Evolutionary conservation across 1,284 basidiomycete species (phyloP).

Genomic region (Sporisorium exsertum): DNA sequence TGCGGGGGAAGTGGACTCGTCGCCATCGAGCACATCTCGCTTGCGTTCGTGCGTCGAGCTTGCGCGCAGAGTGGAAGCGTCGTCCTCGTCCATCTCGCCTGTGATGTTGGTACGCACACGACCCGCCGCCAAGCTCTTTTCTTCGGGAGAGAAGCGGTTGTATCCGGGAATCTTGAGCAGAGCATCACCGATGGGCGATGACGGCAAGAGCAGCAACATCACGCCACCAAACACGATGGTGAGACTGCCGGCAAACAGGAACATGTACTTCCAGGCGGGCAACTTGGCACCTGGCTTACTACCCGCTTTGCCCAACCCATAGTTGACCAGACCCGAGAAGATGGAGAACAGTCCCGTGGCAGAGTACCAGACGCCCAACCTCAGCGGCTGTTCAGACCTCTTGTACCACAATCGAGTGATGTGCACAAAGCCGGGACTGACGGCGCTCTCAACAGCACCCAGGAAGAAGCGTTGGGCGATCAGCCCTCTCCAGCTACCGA

Average conservation of each 20-base stretch:
- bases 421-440: slow-evolving; percentile 72
- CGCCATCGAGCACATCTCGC: slow-evolving; percentile 13
- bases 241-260: slow-evolving; percentile 72
- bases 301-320: slow-evolving; percentile 70
- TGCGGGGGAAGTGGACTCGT: not conserved
- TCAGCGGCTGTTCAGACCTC: slow-evolving; percentile 55
- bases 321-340: slow-evolving; percentile 72
- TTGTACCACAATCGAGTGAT: slow-evolving; percentile 73
- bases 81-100: slow-evolving; percentile 67
- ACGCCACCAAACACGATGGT: slow-evolving; percentile 72
- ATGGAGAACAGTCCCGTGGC: slow-evolving; percentile 71
- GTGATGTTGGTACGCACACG: slow-evolving; percentile 69
- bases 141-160: slow-evolving; percentile 51
- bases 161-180: slow-evolving; percentile 48
- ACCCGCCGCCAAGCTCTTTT: slow-evolving; percentile 65
- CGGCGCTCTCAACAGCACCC: slow-evolving; percentile 68
- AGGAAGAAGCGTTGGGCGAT: slow-evolving; percentile 71
- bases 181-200: slow-evolving; percentile 68
- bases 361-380: slow-evolving; percentile 72
- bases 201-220: slow-evolving; percentile 71
- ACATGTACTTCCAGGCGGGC: slow-evolving; percentile 73
- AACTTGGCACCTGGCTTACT: slow-evolving; percentile 60
- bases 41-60: slow-evolving; percentile 20
- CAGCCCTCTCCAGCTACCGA: slow-evolving; percentile 69
- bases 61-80: slow-evolving; percentile 30